These are phyloP conservation scores for Aspergillus pseudoterreus DNA, from an alignment of 2,329 filamentous ascomycete species.

Conservation along the genomic window DNA sequence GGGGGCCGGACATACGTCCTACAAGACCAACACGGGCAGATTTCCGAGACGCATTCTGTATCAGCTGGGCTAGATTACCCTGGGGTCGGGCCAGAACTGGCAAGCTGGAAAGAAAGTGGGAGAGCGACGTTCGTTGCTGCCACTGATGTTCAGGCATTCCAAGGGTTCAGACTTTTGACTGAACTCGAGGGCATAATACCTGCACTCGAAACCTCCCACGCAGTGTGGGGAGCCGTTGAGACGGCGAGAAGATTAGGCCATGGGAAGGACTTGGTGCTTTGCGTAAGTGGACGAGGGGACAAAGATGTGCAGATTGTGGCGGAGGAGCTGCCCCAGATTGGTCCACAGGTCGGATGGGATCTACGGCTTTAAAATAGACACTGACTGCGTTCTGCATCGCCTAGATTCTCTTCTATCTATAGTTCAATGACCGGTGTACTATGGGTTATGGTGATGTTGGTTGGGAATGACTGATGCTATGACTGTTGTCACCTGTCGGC, in stretches of 20 bases:
- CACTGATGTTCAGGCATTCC: slow-evolving; percentile 81
- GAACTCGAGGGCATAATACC: slow-evolving; percentile 95
- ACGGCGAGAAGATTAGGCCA: slow-evolving; percentile 84
- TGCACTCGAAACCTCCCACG: slow-evolving; percentile 86
- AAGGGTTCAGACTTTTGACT: slow-evolving; percentile 76
- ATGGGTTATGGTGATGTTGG: no score
- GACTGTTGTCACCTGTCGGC: no score
- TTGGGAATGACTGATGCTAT: no score
- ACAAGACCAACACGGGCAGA: slow-evolving; percentile 85
- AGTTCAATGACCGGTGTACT: no score
- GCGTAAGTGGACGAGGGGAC: slow-evolving; percentile 83
- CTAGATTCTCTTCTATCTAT: no score
- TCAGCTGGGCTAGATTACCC: slow-evolving; percentile 94
- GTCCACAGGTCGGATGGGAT: slow-evolving; percentile 73
- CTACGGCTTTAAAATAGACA: slow-evolving; percentile 2
- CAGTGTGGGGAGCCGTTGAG: slow-evolving; percentile 79
- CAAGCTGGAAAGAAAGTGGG: slow-evolving; percentile 81
- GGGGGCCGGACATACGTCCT: slow-evolving; percentile 91
- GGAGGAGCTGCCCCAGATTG: slow-evolving; percentile 78
- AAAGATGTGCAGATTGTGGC: slow-evolving; percentile 98
- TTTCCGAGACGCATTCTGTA: slow-evolving; percentile 71
- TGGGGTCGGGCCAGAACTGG: slow-evolving; percentile 86
- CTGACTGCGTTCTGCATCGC: no score
- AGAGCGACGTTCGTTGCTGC: slow-evolving; percentile 82
- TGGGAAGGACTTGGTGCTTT: slow-evolving; percentile 84